Percentiles rank a stretch among this genome's conserved stretches.
Evolutionary conservation across 805 yeast genomes (phyloP).

Genomic region (Metschnikowia continentalis): DNA sequence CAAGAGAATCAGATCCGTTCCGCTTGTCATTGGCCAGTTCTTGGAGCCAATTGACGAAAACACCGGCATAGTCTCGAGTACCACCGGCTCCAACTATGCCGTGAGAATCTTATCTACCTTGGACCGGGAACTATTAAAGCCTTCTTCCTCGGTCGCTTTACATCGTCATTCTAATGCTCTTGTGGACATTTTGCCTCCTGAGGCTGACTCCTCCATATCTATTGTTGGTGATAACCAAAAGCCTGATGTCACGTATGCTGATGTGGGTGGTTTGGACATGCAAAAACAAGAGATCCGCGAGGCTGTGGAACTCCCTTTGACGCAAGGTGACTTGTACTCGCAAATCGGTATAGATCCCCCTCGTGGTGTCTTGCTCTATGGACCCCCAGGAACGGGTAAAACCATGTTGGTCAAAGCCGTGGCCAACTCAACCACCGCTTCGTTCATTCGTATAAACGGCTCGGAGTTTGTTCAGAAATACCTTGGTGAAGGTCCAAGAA

Average conservation of each 20-base stretch:
- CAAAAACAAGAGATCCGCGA: constrained; percentile 98
- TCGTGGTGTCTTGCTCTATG: constrained; percentile 92
- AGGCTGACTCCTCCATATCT: constrained; percentile 94
- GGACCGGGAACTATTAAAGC: constrained; percentile 90
- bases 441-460: constrained; percentile 95
- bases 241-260: constrained; percentile 91
- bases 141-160: constrained; percentile 92
- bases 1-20: constrained; percentile 94
- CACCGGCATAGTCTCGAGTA: constrained; percentile 94
- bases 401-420: constrained; percentile 99
- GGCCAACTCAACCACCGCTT: constrained; percentile 92
- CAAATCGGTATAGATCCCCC: constrained; percentile 99
- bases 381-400: constrained; percentile 99
- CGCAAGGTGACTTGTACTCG: constrained; percentile 91
- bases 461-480: constrained; percentile 98
- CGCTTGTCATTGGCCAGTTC: constrained; percentile 96
- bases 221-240: constrained; percentile 92
- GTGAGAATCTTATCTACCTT: constrained; percentile 92
- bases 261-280: constrained; percentile 98
- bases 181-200: constrained; percentile 97
- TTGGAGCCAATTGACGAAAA: constrained; percentile 95
- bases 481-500: constrained; percentile 98
- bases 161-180: constrained; percentile 98
- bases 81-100: constrained; percentile 96
- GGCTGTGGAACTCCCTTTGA: constrained; percentile 94